phyloP scores from a whole-genome alignment of 2,329 filamentous ascomycete genomes.

The Aureobasidium mangrovei region DNA sequence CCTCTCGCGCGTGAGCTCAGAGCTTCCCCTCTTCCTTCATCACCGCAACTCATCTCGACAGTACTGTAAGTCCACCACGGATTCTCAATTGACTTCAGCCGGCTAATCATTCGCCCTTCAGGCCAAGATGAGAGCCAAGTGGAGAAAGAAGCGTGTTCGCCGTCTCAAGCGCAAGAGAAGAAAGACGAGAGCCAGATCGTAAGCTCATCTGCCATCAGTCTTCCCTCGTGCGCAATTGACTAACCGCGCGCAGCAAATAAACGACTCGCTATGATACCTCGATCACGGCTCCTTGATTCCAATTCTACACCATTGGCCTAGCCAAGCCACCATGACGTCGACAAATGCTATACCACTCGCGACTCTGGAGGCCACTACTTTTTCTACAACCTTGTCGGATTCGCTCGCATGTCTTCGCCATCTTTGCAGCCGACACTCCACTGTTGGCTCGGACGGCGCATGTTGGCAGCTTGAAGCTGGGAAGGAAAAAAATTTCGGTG shows the following conservation, averaged over 20 bases:
- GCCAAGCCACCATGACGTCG: constrained; percentile 6
- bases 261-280: constrained; percentile 34
- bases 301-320: background rate
- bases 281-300: constrained; percentile 16
- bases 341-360: constrained; percentile 11
- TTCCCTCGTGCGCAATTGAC: constrained; percentile 3
- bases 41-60: constrained; percentile 36
- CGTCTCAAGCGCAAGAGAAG: constrained; percentile 99
- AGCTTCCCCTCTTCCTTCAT: constrained; percentile 25
- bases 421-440: constrained; percentile 9
- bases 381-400: constrained; percentile 10
- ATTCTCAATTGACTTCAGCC: constrained; percentile 17
- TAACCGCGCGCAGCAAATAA: constrained; percentile 33
- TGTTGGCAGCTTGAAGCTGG: constrained; percentile 14
- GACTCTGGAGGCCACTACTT: constrained; percentile 3
- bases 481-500: background rate
- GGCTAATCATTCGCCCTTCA: constrained; percentile 13
- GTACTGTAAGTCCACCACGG: constrained; percentile 29
- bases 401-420: constrained; percentile 11
- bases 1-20: constrained; percentile 15
- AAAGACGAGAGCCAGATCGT: constrained; percentile 99
- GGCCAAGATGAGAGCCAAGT: constrained; percentile 82
- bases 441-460: constrained; percentile 9
- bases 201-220: constrained; percentile 37
- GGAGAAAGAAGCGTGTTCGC: constrained; percentile 99